These are phyloP conservation scores for Coniella lustricola DNA, from an alignment of 2,329 filamentous ascomycete genomes.

Conservation along the genomic window DNA sequence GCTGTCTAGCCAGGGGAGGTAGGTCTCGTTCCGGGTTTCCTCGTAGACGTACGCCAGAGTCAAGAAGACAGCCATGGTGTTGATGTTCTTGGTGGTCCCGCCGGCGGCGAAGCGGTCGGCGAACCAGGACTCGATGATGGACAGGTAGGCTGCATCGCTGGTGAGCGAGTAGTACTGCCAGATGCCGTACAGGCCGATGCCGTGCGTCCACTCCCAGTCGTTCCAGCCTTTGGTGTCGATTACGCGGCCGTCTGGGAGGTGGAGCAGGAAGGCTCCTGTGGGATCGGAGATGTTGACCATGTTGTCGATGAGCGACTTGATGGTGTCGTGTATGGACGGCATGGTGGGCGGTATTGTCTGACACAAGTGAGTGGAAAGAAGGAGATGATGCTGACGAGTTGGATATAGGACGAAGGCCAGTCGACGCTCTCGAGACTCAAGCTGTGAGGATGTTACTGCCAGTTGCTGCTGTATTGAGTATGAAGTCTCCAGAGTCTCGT, in stretches of 20 bases:
- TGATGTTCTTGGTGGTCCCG: constrained; percentile 77
- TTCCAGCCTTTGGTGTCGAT: constrained; percentile 84
- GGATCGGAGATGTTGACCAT: constrained; percentile 71
- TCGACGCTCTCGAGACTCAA: no score
- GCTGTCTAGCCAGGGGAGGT: constrained; percentile 68
- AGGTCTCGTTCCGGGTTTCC: constrained; percentile 59
- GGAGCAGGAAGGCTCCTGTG: constrained; percentile 66
- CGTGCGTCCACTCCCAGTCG: constrained; percentile 79
- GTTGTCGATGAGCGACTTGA: constrained; percentile 63
- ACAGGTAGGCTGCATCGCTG: constrained; percentile 50
- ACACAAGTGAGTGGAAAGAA: no score
- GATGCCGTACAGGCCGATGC: constrained; percentile 71
- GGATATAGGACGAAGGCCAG: background rate
- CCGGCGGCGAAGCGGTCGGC: constrained; percentile 59
- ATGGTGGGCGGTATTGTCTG: constrained; percentile 23
- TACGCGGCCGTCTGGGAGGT: constrained; percentile 62
- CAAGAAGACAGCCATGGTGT: constrained; percentile 74
- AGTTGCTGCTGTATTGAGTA: no score
- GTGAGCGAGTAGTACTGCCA: constrained; percentile 77
- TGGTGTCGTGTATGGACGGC: constrained; percentile 43
- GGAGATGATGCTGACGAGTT: no score
- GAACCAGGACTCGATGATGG: constrained; percentile 70
- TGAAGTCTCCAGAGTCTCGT: no score
- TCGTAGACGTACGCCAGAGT: constrained; percentile 75
- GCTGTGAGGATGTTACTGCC: no score